phyloP scores from a whole-genome alignment of 495 filamentous ascomycete species.

The Chaetomidium leptoderma region DNA sequence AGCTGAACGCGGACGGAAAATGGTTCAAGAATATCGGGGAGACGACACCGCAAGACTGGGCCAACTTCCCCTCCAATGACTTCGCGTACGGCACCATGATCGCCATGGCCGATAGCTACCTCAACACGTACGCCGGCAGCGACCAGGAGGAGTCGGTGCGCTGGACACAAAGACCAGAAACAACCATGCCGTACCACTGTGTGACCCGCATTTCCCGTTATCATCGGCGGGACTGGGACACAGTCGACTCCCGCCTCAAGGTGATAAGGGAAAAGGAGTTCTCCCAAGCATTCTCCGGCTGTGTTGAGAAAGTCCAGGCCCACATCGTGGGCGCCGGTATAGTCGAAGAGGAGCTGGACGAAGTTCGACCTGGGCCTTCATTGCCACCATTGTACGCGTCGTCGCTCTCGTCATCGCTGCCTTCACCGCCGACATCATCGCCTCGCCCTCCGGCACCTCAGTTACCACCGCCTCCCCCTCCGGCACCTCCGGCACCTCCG shows the following conservation, averaged over 20 bases:
- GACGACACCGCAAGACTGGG: not conserved
- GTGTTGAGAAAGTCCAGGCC: not conserved
- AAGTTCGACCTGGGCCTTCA: not conserved
- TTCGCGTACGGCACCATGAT: conserved; percentile 7
- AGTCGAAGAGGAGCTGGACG: not conserved
- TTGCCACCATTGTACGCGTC: too few relatives aligned
- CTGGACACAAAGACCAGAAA: not conserved
- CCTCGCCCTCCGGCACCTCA: too few relatives aligned
- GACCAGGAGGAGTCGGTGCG: not conserved
- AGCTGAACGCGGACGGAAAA: too few relatives aligned
- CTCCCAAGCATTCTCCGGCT: not conserved
- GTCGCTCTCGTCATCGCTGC: too few relatives aligned
- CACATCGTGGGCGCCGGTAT: not conserved
- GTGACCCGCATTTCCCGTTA: not conserved
- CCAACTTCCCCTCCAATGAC: not conserved
- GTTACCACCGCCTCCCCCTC: too few relatives aligned
- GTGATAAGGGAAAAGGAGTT: not conserved
- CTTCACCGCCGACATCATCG: too few relatives aligned
- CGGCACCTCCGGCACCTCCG: too few relatives aligned
- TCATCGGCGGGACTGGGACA: not conserved
- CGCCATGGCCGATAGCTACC: conserved; percentile 9
- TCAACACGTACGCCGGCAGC: not conserved
- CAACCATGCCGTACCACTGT: not conserved
- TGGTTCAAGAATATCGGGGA: not conserved
- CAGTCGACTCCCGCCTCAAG: not conserved